Percentiles rank a stretch among this genome's conserved stretches.
phyloP scores from a whole-genome alignment of 306 rosid genomes.

The Corylus avellana region DNA sequence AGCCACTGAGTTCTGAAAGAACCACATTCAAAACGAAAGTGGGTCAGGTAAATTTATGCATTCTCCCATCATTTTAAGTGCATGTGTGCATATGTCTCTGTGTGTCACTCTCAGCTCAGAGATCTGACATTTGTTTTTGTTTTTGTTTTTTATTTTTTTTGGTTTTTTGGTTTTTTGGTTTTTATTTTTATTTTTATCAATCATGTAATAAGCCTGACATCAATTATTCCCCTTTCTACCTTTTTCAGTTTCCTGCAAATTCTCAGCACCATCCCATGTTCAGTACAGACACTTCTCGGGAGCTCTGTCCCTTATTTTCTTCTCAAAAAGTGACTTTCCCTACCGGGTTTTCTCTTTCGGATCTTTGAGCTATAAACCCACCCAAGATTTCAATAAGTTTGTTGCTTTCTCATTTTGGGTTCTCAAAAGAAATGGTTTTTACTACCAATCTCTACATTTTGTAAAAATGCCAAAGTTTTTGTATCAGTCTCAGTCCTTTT shows the following conservation, averaged over 20 bases:
- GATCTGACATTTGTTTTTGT: constrained; percentile 41
- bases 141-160: constrained; percentile 23
- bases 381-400: constrained; percentile 8
- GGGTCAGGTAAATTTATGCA: constrained; percentile 30
- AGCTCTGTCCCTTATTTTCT: background rate
- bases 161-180: constrained; percentile 22
- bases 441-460: constrained; percentile 22
- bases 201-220: constrained; percentile 43
- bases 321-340: constrained; percentile 15
- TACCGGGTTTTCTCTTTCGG: constrained; percentile 6
- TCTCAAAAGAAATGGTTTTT: background rate
- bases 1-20: constrained; percentile 5
- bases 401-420: constrained; percentile 23
- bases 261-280: constrained; percentile 32
- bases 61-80: constrained; percentile 24
- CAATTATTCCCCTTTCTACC: constrained; percentile 33
- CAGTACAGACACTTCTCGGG: constrained; percentile 10
- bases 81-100: constrained; percentile 50
- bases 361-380: background rate
- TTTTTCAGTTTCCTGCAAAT: constrained; percentile 19
- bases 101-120: constrained; percentile 15
- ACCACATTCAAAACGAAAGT: constrained; percentile 21
- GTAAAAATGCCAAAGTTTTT: constrained; percentile 28
- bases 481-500: constrained; percentile 18
- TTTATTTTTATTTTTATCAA: constrained; percentile 24